A percentile compares a stretch with the other conserved stretches of the same genome.
Evolutionary conservation across 2,329 filamentous ascomycete genomes (phyloP).

Genomic region (Exophiala sp.): DNA sequence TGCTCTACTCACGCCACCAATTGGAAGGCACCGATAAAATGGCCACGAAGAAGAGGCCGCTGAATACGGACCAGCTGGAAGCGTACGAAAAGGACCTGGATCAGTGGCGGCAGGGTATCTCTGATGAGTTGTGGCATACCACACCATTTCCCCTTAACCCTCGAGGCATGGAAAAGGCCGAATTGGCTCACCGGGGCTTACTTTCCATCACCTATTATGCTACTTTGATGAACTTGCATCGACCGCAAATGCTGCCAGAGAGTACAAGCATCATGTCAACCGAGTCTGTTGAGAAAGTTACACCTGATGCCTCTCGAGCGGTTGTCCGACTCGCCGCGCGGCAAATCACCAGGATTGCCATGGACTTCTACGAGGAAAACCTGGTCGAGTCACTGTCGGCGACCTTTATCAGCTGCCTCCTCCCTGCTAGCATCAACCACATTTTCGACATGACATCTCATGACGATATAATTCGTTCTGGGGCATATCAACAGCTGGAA

Average conservation of each 20-base stretch:
- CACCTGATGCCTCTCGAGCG: neutral
- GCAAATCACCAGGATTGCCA: conserved; percentile 10
- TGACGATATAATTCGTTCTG: conserved; percentile 5
- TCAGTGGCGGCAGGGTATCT: neutral
- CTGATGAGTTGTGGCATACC: conserved; percentile 32
- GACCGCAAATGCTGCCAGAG: neutral
- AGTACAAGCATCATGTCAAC: neutral
- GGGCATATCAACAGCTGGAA: conserved; percentile 6
- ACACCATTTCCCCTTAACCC: conserved; percentile 24
- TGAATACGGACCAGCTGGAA: neutral
- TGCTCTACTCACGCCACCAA: conserved; percentile 10
- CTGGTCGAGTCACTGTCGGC: conserved; percentile 4
- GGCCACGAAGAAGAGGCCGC: neutral
- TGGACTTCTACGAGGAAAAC: conserved; percentile 7
- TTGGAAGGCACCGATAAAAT: conserved; percentile 4
- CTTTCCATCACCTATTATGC: neutral
- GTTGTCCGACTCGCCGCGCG: conserved; percentile 4
- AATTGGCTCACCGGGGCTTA: neutral
- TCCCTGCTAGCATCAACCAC: conserved; percentile 8
- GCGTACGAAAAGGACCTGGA: conserved; percentile 1
- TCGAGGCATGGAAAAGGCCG: neutral
- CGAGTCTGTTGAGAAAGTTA: neutral
- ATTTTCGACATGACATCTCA: conserved; percentile 5
- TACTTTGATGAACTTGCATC: neutral
- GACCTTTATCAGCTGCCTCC: conserved; percentile 4